Base-by-base conservation (phyloP, 1,284 basidiomycete genomes). In the Phaffia rhodozyma region DNA sequence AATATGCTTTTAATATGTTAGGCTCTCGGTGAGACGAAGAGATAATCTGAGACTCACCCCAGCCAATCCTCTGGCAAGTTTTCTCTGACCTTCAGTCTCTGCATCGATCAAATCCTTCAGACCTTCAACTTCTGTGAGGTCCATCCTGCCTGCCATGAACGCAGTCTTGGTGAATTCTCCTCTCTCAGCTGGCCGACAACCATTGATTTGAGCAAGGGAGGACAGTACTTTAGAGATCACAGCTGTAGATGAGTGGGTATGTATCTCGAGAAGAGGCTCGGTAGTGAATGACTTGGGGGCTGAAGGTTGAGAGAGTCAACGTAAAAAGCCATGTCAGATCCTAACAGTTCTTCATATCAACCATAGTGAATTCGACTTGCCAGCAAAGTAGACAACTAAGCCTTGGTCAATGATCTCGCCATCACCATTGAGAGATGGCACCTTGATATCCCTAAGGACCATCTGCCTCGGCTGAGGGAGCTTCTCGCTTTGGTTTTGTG, bases 91-190 rank as follows among this genome's bases (percentile, higher is more conserved):
- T 66, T 89, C 87, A 0, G 91, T 93, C 69, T 91, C 89, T 1
- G 89, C 88, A 56, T 89, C 83, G 55, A 93, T 85, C 32, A 93
- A 79, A 70, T 91, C 87, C 66, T 85, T 83, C 52, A 93, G 72
- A 5, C 88, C 91, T 73, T 93, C 89, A 0, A 87, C 87, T 72
- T 91, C 84, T 0, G 87, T 89, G 58, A 93, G 75, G 70, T 92
- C 89, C 66, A 93, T 77, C 47, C 87, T 79, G 0, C 89, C 89
- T 27, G 83, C 83, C 54, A 85, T 78, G 68, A 89, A 89, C 0
- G 89, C 89, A 50, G 87, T 83, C 54, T 85, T 80, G 5, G 90
- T 91, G 71, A 93, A 94, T 74, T 94, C 91, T 55, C 91, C 90
- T 6, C 84, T 82, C 70, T 86, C 84, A 0, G 90, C 91, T 5